Evolutionary conservation across 176 grass and related monocot species (phyloP), one percentile per base, ranked within the genome.

Genomic region (Poa pratensis): DNA sequence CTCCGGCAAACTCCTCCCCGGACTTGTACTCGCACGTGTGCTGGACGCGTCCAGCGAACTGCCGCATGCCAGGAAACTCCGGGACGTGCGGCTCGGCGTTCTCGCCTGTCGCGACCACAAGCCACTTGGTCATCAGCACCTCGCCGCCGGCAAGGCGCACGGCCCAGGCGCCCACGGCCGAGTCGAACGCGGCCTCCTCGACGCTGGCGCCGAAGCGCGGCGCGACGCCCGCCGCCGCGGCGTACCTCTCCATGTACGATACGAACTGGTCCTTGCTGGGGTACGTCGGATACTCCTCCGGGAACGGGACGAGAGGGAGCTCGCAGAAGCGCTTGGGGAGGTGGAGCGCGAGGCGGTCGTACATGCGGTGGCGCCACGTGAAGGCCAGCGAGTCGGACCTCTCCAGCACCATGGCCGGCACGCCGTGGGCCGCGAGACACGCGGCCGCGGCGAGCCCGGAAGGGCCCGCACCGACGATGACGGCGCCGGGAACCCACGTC

Each of bases 281-380:
- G 86, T 99, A 96, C 42, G 81, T 81, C 24, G 96, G 96, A 76
- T 89, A 94, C 0, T 55, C 84, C 7, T 74, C 43, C 11, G 96
- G 96, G 84, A 99, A 99, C 9, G 88, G 89, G 37, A 94, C 83
- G 48, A 91, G 68, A 1, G 96, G 96, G 39, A 99, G 96, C 91
- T 99, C 86, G 79, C 96, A 96, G 90, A 99, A 99, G 78, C 85
- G 85, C 84, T 89, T 95, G 27, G 96, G 96, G 28, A 99, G 94
- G 90, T 99, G 94, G 49, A 99, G 96, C 61, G 89, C 90, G 59
- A 99, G 93, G 9, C 96, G 88, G 84, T 99, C 91, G 75, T 99
- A 99, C 61, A 90, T 99, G 69, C 91, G 84, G 67, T 96, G 90
- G 53, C 89, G 93, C 96, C 96, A 99, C 35, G 94, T 81, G 77